Percentiles rank a stretch among this genome's conserved stretches.
These are phyloP conservation scores for Colletotrichum gloeosporioides DNA, from an alignment of 2,329 filamentous ascomycete species.

Conservation along the genomic window DNA sequence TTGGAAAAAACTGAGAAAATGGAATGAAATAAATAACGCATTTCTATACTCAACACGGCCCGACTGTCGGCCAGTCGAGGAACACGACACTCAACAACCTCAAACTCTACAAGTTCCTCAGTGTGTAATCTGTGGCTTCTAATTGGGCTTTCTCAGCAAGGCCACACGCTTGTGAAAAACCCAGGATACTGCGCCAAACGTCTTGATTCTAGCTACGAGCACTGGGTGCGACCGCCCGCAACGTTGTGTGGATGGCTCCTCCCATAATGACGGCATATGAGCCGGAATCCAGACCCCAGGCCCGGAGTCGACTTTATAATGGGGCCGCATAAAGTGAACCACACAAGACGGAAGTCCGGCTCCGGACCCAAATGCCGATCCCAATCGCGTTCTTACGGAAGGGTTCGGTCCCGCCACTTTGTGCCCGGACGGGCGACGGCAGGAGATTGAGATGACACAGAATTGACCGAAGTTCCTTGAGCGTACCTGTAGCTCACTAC, in stretches of 20 bases:
- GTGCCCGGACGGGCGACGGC: background rate
- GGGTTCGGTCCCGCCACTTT: background rate
- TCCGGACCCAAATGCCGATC: background rate
- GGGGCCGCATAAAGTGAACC: background rate
- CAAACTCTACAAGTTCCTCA: background rate
- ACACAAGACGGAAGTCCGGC: background rate
- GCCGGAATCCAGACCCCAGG: background rate
- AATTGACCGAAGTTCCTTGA: background rate
- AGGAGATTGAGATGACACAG: background rate
- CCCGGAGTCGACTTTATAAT: background rate
- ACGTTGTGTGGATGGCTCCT: background rate
- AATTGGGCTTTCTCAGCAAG: background rate
- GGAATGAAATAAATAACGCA: background rate
- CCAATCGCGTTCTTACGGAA: background rate
- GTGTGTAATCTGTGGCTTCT: background rate
- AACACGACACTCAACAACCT: background rate
- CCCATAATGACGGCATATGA: background rate
- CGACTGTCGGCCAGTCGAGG: background rate
- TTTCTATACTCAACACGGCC: background rate
- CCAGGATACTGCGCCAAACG: background rate
- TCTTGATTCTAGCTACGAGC: background rate
- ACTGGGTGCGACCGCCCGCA: background rate
- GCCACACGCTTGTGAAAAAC: background rate
- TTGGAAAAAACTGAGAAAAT: background rate
- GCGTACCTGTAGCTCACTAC: background rate